Conservation (phyloP, 2,329 filamentous ascomycete species). For the Talaromyces amestolkiae region DNA sequence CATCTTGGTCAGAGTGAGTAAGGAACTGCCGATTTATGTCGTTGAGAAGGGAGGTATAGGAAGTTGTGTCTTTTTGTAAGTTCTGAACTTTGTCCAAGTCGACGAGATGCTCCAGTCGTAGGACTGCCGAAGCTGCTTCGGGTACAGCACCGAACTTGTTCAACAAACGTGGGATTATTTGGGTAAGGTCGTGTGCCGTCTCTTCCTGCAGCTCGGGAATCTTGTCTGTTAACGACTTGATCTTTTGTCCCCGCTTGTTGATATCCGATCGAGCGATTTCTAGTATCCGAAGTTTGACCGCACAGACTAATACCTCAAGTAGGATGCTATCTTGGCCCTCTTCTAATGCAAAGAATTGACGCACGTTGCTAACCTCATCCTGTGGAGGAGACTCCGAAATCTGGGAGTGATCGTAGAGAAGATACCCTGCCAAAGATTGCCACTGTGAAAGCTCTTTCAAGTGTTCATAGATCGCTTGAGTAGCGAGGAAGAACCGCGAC, state of each 20-base stretch:
- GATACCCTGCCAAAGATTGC: slow-evolving; percentile 84
- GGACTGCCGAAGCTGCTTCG: slow-evolving; percentile 77
- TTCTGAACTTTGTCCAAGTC: slow-evolving; percentile 86
- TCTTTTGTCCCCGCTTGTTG: slow-evolving; percentile 56
- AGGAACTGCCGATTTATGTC: slow-evolving; percentile 93
- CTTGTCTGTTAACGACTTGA: slow-evolving; percentile 61
- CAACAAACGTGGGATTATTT: slow-evolving; percentile 76
- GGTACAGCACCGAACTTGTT: slow-evolving; percentile 93
- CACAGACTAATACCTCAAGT: slow-evolving; percentile 79
- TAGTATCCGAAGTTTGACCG: slow-evolving; percentile 71
- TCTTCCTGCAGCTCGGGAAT: slow-evolving; percentile 70
- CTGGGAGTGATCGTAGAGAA: slow-evolving; percentile 85
- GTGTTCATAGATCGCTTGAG: slow-evolving; percentile 79
- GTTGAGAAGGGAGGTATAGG: slow-evolving; percentile 76
- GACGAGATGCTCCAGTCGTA: slow-evolving; percentile 81
- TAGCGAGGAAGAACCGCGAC: slow-evolving; percentile 80
- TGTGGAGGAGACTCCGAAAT: slow-evolving; percentile 53
- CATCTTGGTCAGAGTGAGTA: slow-evolving; percentile 81
- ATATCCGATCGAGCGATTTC: slow-evolving; percentile 62
- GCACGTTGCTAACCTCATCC: slow-evolving; percentile 63
- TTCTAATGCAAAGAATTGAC: slow-evolving; percentile 68
- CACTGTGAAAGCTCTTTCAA: slow-evolving; percentile 79
- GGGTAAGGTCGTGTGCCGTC: slow-evolving; percentile 72
- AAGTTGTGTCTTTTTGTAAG: slow-evolving; percentile 78
- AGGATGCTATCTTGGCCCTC: slow-evolving; percentile 79